A percentile compares a stretch with the other conserved stretches of the same genome.
These are phyloP conservation scores for Polytrichum commune DNA, from an alignment of 225 moss, liverwort and hornwort genomes.

Conservation along the genomic window DNA sequence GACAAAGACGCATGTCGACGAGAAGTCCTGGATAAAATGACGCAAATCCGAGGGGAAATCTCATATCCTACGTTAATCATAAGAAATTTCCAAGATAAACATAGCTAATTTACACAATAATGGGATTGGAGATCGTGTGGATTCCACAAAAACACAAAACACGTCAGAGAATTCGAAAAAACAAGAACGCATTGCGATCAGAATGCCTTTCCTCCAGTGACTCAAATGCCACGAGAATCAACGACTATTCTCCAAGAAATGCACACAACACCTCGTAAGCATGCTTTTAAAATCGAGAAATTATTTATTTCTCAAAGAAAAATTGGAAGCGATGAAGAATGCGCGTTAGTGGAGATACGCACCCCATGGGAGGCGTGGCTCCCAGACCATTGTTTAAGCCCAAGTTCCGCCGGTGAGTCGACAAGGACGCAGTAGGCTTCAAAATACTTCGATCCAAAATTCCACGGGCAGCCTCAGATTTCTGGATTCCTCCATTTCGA, in stretches of 20 bases:
- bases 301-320: neutral
- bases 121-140: no score
- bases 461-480: neutral
- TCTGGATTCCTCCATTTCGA: neutral
- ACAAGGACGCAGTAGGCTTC: conserved; percentile 10
- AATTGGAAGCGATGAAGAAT: neutral
- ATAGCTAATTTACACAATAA: no score
- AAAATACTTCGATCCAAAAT: neutral
- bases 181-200: conserved; percentile 5
- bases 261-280: no score
- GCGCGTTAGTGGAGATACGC: neutral
- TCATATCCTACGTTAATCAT: no score
- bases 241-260: neutral
- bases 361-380: conserved; percentile 84
- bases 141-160: no score
- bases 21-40: no score
- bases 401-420: conserved; percentile 3
- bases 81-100: no score
- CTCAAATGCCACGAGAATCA: conserved; percentile 3
- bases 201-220: neutral
- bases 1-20: no score
- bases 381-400: conserved; percentile 66
- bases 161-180: no score
- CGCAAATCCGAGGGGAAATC: no score
- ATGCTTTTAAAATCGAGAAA: neutral